Conservation (phyloP, 2,329 filamentous ascomycete genomes). For the Fusarium drepaniforme region DNA sequence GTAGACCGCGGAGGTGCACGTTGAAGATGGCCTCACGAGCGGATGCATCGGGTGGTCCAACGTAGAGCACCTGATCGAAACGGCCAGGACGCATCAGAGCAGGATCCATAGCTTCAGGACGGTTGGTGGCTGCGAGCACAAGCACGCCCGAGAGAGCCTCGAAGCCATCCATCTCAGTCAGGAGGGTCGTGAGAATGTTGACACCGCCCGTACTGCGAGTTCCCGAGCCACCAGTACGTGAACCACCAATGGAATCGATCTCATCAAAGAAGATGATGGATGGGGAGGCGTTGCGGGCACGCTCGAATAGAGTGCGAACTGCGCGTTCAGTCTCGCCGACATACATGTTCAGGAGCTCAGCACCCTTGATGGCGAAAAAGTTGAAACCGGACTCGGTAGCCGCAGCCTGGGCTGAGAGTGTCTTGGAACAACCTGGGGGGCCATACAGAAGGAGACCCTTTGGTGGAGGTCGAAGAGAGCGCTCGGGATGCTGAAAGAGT, state of each 20-base stretch:
- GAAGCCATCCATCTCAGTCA: slow-evolving; percentile 97
- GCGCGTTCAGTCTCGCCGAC: slow-evolving; percentile 93
- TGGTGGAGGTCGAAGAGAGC: slow-evolving; percentile 67
- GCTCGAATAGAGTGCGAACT: slow-evolving; percentile 86
- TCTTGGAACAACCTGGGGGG: slow-evolving; percentile 95
- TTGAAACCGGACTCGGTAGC: slow-evolving; percentile 93
- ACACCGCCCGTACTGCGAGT: slow-evolving; percentile 64
- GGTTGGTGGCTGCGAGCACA: slow-evolving; percentile 91
- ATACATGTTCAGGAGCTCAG: slow-evolving; percentile 95
- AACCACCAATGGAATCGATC: slow-evolving; percentile 85
- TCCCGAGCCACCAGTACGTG: slow-evolving; percentile 57
- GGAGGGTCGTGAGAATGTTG: slow-evolving; percentile 88
- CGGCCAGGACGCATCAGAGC: slow-evolving; percentile 88
- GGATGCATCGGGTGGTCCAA: slow-evolving; percentile 80
- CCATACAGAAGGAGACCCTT: slow-evolving; percentile 93
- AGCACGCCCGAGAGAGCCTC: slow-evolving; percentile 86
- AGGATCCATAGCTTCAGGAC: slow-evolving; percentile 86
- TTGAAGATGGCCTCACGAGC: slow-evolving; percentile 83
- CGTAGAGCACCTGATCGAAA: slow-evolving; percentile 87
- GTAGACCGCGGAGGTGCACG: slow-evolving; percentile 73
- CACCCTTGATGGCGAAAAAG: slow-evolving; percentile 94
- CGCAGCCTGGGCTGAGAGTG: slow-evolving; percentile 89
- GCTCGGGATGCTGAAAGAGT: slow-evolving; percentile 44
- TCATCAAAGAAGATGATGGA: slow-evolving; percentile 98
- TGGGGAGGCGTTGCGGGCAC: slow-evolving; percentile 86